Percentiles rank a stretch among this genome's conserved stretches.
These are phyloP conservation scores for Saccharum hybrid DNA, from an alignment of 202 grass and related monocot species.

Conservation along the genomic window DNA sequence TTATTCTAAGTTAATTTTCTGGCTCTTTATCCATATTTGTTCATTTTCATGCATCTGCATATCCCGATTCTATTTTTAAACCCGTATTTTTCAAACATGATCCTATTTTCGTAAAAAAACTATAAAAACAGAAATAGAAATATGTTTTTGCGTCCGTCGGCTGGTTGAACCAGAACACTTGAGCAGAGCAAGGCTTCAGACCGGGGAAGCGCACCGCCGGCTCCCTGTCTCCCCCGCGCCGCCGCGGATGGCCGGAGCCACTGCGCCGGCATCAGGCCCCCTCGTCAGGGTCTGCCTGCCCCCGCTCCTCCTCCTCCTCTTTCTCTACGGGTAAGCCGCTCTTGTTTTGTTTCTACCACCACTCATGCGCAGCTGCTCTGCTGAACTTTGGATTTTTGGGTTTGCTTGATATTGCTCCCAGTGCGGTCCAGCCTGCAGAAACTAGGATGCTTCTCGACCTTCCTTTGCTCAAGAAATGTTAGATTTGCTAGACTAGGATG, in stretches of 20 bases:
- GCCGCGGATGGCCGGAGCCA: slow-evolving; percentile 48
- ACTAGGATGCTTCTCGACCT: background rate
- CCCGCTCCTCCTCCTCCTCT: slow-evolving; percentile 8
- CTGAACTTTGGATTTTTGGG: background rate
- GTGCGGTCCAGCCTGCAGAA: background rate
- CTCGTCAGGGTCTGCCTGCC: slow-evolving; percentile 16
- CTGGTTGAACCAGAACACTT: background rate
- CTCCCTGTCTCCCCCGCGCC: background rate
- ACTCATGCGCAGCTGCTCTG: background rate
- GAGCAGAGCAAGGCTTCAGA: background rate
- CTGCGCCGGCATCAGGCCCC: background rate
- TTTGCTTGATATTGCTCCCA: background rate
- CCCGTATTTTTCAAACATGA: too few relatives aligned
- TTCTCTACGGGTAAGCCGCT: slow-evolving; percentile 39
- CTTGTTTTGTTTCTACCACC: background rate
- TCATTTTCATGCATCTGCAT: too few relatives aligned
- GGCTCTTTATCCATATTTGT: too few relatives aligned
- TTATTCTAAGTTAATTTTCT: too few relatives aligned
- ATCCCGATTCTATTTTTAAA: too few relatives aligned
- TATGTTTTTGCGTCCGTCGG: too few relatives aligned
- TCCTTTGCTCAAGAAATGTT: background rate
- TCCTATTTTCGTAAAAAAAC: too few relatives aligned
- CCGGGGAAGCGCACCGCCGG: background rate
- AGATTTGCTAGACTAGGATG: slow-evolving; percentile 17
- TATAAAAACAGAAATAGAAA: too few relatives aligned